Conservation (phyloP, 352 stramenopile genomes). For the Albugo candida region DNA sequence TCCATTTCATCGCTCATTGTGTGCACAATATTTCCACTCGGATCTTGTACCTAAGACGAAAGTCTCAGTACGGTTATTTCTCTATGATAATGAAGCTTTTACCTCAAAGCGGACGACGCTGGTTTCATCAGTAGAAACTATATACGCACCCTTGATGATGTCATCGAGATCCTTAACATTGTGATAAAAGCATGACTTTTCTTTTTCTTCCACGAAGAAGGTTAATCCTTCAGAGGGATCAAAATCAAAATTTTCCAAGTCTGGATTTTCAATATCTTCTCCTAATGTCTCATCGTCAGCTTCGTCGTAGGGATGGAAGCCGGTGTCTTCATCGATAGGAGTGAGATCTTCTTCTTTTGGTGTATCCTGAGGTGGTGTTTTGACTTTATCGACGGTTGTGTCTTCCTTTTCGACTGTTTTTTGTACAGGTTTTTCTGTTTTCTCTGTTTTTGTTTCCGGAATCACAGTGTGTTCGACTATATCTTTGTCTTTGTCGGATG, state of each 20-base stretch:
- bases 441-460: too few relatives aligned
- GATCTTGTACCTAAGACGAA: slow-evolving; percentile 31
- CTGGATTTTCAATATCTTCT: slow-evolving; percentile 20
- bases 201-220: slow-evolving; percentile 31
- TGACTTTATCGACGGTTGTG: too few relatives aligned
- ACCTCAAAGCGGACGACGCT: too few relatives aligned
- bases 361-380: too few relatives aligned
- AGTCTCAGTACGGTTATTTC: slow-evolving; percentile 19
- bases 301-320: slow-evolving; percentile 44
- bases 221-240: slow-evolving; percentile 62
- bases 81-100: slow-evolving; percentile 23
- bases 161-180: slow-evolving; percentile 49
- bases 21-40: slow-evolving; percentile 28
- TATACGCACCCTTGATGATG: slow-evolving; percentile 37
- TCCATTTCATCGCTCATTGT: slow-evolving; percentile 36
- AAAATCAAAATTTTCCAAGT: slow-evolving; percentile 55
- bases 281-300: slow-evolving; percentile 3
- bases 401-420: too few relatives aligned
- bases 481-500: too few relatives aligned
- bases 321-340: slow-evolving; percentile 18
- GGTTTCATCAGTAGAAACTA: slow-evolving; percentile 38
- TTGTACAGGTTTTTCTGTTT: too few relatives aligned
- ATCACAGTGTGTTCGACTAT: too few relatives aligned
- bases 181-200: slow-evolving; percentile 44
- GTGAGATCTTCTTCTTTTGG: too few relatives aligned